Conservation (phyloP, 148 eudicot genomes). For the Cornus kousa region DNA sequence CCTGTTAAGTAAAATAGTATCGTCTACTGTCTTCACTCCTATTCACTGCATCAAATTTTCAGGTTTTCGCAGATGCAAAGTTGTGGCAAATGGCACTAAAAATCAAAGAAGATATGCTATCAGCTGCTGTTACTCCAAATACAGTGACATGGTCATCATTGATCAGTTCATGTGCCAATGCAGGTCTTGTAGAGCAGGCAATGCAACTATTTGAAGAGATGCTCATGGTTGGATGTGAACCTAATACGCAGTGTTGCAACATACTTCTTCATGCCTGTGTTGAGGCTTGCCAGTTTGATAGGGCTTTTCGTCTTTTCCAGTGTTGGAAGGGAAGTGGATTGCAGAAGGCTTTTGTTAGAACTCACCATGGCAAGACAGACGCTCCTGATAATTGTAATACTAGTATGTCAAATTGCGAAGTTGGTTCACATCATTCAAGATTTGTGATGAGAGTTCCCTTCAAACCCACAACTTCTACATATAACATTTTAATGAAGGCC, state of each 20-base stretch:
- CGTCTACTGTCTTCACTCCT: slow-evolving; percentile 10
- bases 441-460: slow-evolving; percentile 50
- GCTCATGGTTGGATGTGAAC: slow-evolving; percentile 79
- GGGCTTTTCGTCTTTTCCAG: slow-evolving; percentile 81
- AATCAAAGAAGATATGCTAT: slow-evolving; percentile 89
- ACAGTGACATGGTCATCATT: slow-evolving; percentile 86
- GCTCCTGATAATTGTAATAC: slow-evolving; percentile 14
- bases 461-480: slow-evolving; percentile 73
- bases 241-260: slow-evolving; percentile 86
- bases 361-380: slow-evolving; percentile 13
- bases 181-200: slow-evolving; percentile 81
- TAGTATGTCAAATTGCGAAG: slow-evolving; percentile 14
- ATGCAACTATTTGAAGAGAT: slow-evolving; percentile 76
- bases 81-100: slow-evolving; percentile 83
- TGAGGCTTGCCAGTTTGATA: slow-evolving; percentile 84
- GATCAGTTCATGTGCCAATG: slow-evolving; percentile 91
- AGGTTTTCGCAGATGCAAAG: slow-evolving; percentile 94
- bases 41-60: slow-evolving; percentile 34
- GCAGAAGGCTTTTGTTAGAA: slow-evolving; percentile 16
- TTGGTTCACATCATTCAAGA: slow-evolving; percentile 30
- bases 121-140: slow-evolving; percentile 87
- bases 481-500: slow-evolving; percentile 88
- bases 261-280: slow-evolving; percentile 91
- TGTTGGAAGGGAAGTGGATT: slow-evolving; percentile 63
- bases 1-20: neutral